These are phyloP conservation scores for Spiromastix sp. DNA, from an alignment of 2,329 filamentous ascomycete genomes.

Conservation along the genomic window DNA sequence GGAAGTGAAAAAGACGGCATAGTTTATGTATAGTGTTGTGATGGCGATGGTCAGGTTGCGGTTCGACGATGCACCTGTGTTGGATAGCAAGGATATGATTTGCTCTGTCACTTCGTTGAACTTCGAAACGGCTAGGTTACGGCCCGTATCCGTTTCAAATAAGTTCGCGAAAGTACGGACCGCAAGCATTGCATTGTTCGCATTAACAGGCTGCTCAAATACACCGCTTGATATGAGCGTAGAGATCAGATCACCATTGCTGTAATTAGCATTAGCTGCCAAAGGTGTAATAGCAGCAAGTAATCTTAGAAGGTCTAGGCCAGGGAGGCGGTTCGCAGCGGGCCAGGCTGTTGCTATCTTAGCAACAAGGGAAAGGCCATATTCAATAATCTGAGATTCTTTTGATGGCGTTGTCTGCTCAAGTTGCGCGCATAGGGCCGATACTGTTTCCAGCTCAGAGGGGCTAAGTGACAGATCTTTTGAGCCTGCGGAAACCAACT, in stretches of 20 bases:
- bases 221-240: slow-evolving; percentile 48
- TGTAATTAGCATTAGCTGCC: slow-evolving; percentile 51
- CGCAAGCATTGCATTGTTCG: slow-evolving; percentile 82
- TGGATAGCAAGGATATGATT: slow-evolving; percentile 49
- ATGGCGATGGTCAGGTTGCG: slow-evolving; percentile 74
- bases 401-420: slow-evolving; percentile 34
- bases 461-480: slow-evolving; percentile 68
- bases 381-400: slow-evolving; percentile 39
- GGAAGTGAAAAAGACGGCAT: slow-evolving; percentile 58
- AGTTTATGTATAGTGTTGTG: slow-evolving; percentile 76
- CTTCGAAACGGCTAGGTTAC: slow-evolving; percentile 48
- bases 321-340: slow-evolving; percentile 66
- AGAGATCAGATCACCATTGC: slow-evolving; percentile 47
- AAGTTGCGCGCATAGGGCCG: slow-evolving; percentile 52
- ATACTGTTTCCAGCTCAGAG: slow-evolving; percentile 54
- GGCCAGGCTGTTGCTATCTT: slow-evolving; percentile 73
- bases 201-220: slow-evolving; percentile 51
- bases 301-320: slow-evolving; percentile 78
- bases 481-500: slow-evolving; percentile 58
- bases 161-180: slow-evolving; percentile 73
- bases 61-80: slow-evolving; percentile 45
- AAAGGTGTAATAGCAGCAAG: slow-evolving; percentile 57
- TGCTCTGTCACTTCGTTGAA: slow-evolving; percentile 53
- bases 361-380: slow-evolving; percentile 54
- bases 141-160: slow-evolving; percentile 65